Base-by-base conservation (phyloP, 306 rosid genomes). In the Inga oerstediana region DNA sequence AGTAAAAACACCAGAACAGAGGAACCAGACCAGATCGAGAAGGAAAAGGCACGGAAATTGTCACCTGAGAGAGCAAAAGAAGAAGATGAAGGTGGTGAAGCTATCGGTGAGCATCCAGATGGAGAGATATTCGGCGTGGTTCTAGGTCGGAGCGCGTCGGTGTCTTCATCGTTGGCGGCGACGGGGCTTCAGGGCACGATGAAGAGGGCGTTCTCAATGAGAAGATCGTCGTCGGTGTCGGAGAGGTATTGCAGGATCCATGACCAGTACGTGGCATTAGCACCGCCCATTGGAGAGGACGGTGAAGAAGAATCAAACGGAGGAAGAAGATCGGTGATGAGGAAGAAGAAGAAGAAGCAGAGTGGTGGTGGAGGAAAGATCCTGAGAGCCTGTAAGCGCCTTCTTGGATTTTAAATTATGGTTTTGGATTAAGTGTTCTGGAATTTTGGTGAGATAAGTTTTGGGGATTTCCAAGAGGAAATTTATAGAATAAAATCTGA, bases 231-330 rank as follows among this genome's bases (percentile, higher is more conserved):
- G 45, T 91, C 98, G 0, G 92, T 92, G 30, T 80, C 97, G 13
- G 98, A 94, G 72, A 87, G 97, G 62, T 92, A 94, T 83, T 61
- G 90, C 43, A 89, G 96, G 93, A 94, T 94, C 80, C 92, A 94
- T 81, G 92, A 91, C 69, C 93, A 91, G 80, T 86, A 80, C 75
- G 76, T 83, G 84, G 78, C 84, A 8, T 51, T 86, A 35, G 45
- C 86, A 16, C 77, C 93, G 4, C 74, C 89, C 2, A 22, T 78
- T 68, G 84, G 56, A 22, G 89, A 84, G 8, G 88, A 85, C 3
- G 85, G 32, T 0, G 46, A 11, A 0, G 82, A 4, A 10, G 79
- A 19, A 32, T 62, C 13, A 8, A 69, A 17, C 3, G 75, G 35
- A 35, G 71, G 51, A 75, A 62, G 48, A 46, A 78, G 87, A 79